Percentiles rank a stretch among this genome's conserved stretches.
phyloP scores from a whole-genome alignment of 768 basidiomycete species.

The Pleurotus djamor region DNA sequence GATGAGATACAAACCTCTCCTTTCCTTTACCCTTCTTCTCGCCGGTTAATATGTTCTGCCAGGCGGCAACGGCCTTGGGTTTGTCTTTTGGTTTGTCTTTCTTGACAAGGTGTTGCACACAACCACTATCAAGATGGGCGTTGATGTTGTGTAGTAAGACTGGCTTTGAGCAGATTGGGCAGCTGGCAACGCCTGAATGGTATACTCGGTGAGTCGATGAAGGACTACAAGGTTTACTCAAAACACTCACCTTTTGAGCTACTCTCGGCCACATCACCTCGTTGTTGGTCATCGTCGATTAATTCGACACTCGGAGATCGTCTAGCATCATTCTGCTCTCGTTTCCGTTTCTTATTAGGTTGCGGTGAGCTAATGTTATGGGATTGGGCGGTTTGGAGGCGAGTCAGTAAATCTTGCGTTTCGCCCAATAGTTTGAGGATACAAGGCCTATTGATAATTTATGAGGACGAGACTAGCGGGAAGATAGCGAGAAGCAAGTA shows the following conservation, averaged over 20 bases:
- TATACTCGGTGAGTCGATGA: neutral
- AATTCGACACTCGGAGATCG: conserved; percentile 23
- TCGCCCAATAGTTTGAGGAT: conserved; percentile 39
- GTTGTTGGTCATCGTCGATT: conserved; percentile 19
- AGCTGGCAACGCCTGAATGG: conserved; percentile 45
- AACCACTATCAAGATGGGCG: conserved; percentile 64
- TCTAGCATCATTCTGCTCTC: conserved; percentile 10
- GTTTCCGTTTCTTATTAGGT: conserved; percentile 32
- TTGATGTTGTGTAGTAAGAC: conserved; percentile 54
- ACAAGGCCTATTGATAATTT: conserved; percentile 29
- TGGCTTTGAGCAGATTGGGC: conserved; percentile 57
- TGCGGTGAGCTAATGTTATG: conserved; percentile 12
- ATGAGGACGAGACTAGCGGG: neutral
- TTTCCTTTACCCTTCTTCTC: conserved; percentile 41
- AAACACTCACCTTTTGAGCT: conserved; percentile 9
- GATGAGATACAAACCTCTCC: conserved; percentile 21
- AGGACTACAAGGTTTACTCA: neutral
- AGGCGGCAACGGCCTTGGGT: neutral
- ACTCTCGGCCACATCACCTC: neutral
- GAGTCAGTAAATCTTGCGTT: conserved; percentile 17
- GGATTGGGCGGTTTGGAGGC: neutral
- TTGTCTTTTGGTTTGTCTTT: conserved; percentile 18
- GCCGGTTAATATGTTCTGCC: conserved; percentile 6
- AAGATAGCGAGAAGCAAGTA: conserved; percentile 22
- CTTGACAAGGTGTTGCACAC: conserved; percentile 27